Base-by-base conservation (phyloP, 345 rosid species). In the Erodium maritimum region DNA sequence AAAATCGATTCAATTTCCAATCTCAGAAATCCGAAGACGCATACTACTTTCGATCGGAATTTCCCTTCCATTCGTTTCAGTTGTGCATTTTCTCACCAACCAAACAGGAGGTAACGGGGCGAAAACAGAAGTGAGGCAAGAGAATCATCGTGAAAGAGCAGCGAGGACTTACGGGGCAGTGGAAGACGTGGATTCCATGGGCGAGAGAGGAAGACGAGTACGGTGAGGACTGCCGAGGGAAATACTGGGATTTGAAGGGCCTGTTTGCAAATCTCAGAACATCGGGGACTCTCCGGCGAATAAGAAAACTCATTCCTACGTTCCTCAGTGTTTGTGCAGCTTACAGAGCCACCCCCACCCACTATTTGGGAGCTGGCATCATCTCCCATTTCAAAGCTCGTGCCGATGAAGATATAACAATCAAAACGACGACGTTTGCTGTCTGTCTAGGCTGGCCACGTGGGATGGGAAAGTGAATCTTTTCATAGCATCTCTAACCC, bases 151-250 rank as follows among this genome's bases (percentile, higher is more conserved):
- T n/a, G n/a, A 48, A 50, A 61, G 12, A 52, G 51, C 23, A 50
- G 5, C 21, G n/a, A 13, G 56, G 19, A 67, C 74, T 74, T 73
- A 93, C 99, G 0, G 95, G 95, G 73, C 99, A 87, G 25, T 87
- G 95, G 75, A 93, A 93, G 71, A 86, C 83, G 73, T 93, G 96
- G 77, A 89, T 69, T 65, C 99, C 99, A 42, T 83, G 80, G 61
- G 76, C 59, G 68, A 80, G 79, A 69, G 78, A 51, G 2, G 88
- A 61, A 48, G 76, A 73, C 56, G 74, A 23, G 51, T 88, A 74
- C 50, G 78, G 72, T 56, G 66, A 61, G 62, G 80, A 65, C 60
- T 80, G 77, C 48, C 80, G 79, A 17, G 82, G 79, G 58, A 73
- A 45, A 51, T 69, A 61, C 34, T 56, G 58, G 58, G 84, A 70